These are phyloP conservation scores for Excoecaria agallocha DNA, from an alignment of 345 rosid genomes.

Conservation along the genomic window DNA sequence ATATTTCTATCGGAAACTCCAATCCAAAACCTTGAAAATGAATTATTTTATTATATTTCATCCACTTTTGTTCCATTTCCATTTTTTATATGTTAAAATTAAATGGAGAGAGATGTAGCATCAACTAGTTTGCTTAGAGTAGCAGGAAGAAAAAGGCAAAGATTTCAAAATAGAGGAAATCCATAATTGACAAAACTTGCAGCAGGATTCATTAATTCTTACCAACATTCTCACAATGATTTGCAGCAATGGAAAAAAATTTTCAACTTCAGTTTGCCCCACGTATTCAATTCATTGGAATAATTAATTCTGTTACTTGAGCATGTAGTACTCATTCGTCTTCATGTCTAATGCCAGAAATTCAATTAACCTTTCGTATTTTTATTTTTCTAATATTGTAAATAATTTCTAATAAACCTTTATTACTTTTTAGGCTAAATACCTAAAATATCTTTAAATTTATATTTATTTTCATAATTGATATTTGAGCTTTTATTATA, in stretches of 20 bases:
- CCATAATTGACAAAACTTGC: constrained; percentile 3
- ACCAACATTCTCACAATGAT: neutral
- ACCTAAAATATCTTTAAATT: no score
- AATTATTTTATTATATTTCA: no score
- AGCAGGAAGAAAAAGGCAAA: neutral
- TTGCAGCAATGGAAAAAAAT: neutral
- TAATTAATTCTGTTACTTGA: neutral
- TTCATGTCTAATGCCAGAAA: neutral
- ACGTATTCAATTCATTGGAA: neutral
- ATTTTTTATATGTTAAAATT: neutral
- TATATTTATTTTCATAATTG: no score
- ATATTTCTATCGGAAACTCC: no score
- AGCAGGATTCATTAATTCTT: neutral
- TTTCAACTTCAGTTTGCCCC: neutral
- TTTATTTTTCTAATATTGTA: no score
- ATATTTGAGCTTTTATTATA: no score
- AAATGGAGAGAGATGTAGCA: constrained; percentile 7
- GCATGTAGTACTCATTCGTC: neutral
- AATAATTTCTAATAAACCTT: no score
- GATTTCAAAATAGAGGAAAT: constrained; percentile 5
- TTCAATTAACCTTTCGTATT: no score
- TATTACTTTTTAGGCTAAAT: no score
- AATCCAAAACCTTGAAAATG: no score
- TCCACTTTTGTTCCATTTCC: no score
- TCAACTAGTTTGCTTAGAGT: constrained; percentile 12